Base-by-base conservation (phyloP, 2,329 filamentous ascomycete genomes). In the Helicocarpus griseus region DNA sequence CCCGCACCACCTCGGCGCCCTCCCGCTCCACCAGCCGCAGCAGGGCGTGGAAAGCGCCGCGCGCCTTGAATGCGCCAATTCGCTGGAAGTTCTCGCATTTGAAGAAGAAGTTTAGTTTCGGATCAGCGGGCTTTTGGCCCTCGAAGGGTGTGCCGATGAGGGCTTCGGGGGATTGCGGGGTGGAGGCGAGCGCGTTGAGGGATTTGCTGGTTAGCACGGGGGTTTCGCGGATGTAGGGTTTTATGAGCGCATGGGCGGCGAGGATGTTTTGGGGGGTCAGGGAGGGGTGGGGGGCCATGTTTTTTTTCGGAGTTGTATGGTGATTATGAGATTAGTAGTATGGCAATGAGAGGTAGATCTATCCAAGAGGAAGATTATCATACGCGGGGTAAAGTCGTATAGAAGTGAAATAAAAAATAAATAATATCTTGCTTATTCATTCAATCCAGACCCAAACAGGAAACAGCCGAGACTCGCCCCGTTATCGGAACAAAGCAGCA, bases 61-160 rank as follows among this genome's bases (percentile, higher is more conserved):
- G 77, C 14, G 83, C 86, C 72, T 97, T 97, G 75, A 97, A 97
- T 1, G 91, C 91, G 48, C 91, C 93, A 50, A 94, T 82, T 51
- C 83, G 82, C 73, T 97, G 93, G 53, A 88, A 74, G 68, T 96
- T 96, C 75, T 97, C 91, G 69, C 89, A 94, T 73, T 97, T 97
- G 79, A 97, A 95, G 74, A 87, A 93, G 49, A 97, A 76, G 11
- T 81, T 76, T 36, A 95, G 72, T 47, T 72, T 79, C 0, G 89
- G 89, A 3, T 66, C 72, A 1, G 85, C 80, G 0, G 83, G 77
- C n/a, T 65, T 63, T 36, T 76, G 71, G 5, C 77, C 78, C 58
- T 78, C 74, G 72, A 77, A 83, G 57, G 72, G 68, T 3, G 83
- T 85, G 13, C 75, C 78, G 41, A 67, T 61, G 0, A 86, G 72